phyloP scores from a whole-genome alignment of 2,329 filamentous ascomycete genomes.

The Fonsecaea multimorphosa region DNA sequence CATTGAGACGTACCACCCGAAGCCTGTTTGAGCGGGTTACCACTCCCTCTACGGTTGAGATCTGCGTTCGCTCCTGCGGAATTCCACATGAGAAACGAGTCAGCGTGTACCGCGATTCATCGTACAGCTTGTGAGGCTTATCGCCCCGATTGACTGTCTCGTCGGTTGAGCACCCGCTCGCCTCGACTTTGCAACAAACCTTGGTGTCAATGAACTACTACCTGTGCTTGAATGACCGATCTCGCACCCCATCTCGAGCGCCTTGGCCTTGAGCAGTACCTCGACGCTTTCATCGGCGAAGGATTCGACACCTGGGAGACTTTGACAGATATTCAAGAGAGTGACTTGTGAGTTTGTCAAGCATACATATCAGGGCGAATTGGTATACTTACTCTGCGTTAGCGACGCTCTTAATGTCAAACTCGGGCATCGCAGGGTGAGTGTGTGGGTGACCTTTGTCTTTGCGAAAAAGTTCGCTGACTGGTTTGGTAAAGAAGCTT shows the following conservation, averaged over 20 bases:
- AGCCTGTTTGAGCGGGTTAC: slow-evolving; percentile 10
- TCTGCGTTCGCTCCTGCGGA: slow-evolving; percentile 13
- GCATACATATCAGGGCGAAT: not conserved
- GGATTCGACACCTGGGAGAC: slow-evolving; percentile 87
- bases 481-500: slow-evolving; percentile 66
- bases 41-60: slow-evolving; percentile 20
- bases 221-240: slow-evolving; percentile 61
- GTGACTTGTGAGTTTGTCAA: slow-evolving; percentile 69
- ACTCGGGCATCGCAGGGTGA: slow-evolving; percentile 78
- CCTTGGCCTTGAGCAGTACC: slow-evolving; percentile 79
- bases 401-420: slow-evolving; percentile 78
- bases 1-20: slow-evolving; percentile 13
- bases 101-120: slow-evolving; percentile 16
- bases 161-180: slow-evolving; percentile 9
- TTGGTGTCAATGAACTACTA: slow-evolving; percentile 29
- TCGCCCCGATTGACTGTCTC: slow-evolving; percentile 30
- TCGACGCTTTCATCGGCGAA: slow-evolving; percentile 73
- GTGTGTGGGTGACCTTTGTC: slow-evolving; percentile 40
- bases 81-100: slow-evolving; percentile 32
- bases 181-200: slow-evolving; percentile 6
- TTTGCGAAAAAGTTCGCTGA: slow-evolving; percentile 7
- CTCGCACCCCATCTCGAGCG: slow-evolving; percentile 72
- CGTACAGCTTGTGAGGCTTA: slow-evolving; percentile 27
- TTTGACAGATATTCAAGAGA: slow-evolving; percentile 81
- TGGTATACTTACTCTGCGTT: slow-evolving; percentile 17